phyloP scores from a whole-genome alignment of 139 green algal species.

The Chlamydomonas incerta region DNA sequence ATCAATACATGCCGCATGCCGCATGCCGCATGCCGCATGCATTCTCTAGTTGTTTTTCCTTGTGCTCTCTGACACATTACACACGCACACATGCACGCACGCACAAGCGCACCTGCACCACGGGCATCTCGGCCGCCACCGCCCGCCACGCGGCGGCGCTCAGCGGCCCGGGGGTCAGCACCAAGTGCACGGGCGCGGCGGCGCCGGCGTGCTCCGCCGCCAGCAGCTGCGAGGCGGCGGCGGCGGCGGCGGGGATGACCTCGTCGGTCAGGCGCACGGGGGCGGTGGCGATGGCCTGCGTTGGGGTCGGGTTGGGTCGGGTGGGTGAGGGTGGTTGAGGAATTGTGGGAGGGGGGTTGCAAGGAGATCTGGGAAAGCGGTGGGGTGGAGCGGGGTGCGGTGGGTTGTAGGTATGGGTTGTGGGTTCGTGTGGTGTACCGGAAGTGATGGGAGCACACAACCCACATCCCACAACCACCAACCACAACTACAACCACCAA shows the following conservation, averaged over 20 bases:
- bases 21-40: too few species aligned
- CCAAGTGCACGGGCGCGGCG: not conserved
- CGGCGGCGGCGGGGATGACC: not conserved
- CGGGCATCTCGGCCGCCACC: not conserved
- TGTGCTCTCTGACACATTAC: not conserved
- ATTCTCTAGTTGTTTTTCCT: too few species aligned
- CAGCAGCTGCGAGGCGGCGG: not conserved
- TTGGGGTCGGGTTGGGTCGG: not conserved
- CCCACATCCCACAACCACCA: not conserved
- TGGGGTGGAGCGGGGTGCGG: too few species aligned
- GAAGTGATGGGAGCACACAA: too few species aligned
- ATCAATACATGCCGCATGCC: too few species aligned
- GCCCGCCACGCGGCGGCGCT: not conserved
- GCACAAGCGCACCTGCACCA: constrained; percentile 5
- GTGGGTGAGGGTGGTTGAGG: not conserved
- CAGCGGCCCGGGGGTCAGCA: constrained; percentile 13
- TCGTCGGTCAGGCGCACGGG: constrained; percentile 21
- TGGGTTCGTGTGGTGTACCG: too few species aligned
- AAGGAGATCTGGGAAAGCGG: too few species aligned
- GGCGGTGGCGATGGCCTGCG: constrained; percentile 2
- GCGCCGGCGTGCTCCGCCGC: not conserved
- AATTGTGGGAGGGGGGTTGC: too few species aligned
- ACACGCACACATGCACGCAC: not conserved
- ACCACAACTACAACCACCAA: too few species aligned
- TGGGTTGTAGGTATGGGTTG: too few species aligned